A percentile compares a stretch with the other conserved stretches of the same genome.
phyloP scores from a whole-genome alignment of 1,284 basidiomycete genomes.

The Fereydounia khargensis region DNA sequence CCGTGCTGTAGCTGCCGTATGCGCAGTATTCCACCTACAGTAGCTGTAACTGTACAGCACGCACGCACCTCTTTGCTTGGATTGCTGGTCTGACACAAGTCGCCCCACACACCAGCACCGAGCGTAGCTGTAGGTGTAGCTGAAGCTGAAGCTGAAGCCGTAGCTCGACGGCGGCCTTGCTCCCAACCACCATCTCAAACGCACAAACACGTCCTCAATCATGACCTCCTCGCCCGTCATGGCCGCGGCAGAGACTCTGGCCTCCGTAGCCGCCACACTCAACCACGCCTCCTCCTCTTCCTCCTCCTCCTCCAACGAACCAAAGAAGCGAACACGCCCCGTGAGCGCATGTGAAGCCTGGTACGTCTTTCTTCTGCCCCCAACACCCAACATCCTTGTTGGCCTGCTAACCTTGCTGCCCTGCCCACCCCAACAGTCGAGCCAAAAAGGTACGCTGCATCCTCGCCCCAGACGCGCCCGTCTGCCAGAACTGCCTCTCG shows the following conservation, averaged over 20 bases:
- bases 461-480: conserved; percentile 37
- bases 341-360: conserved; percentile 49
- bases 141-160: no score
- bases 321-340: conserved; percentile 47
- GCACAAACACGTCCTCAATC: neutral
- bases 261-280: conserved; percentile 30
- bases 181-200: no score
- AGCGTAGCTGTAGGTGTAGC: no score
- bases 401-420: neutral
- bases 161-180: no score
- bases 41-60: no score
- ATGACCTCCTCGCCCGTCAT: conserved; percentile 34
- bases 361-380: no score
- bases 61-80: no score
- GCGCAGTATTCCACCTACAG: no score
- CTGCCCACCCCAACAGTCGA: conserved; percentile 8
- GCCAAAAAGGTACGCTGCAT: conserved; percentile 49
- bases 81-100: no score
- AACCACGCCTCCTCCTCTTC: conserved; percentile 6
- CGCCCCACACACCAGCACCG: no score
- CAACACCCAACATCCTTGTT: no score
- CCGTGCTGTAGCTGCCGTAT: no score
- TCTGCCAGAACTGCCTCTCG: conserved; percentile 44
- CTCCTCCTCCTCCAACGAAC: conserved; percentile 9
- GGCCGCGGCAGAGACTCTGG: conserved; percentile 35